A percentile compares a stretch with the other conserved stretches of the same genome.
Conservation (phyloP, 2,329 filamentous ascomycete species). For the Aureobasidium sp. region DNA sequence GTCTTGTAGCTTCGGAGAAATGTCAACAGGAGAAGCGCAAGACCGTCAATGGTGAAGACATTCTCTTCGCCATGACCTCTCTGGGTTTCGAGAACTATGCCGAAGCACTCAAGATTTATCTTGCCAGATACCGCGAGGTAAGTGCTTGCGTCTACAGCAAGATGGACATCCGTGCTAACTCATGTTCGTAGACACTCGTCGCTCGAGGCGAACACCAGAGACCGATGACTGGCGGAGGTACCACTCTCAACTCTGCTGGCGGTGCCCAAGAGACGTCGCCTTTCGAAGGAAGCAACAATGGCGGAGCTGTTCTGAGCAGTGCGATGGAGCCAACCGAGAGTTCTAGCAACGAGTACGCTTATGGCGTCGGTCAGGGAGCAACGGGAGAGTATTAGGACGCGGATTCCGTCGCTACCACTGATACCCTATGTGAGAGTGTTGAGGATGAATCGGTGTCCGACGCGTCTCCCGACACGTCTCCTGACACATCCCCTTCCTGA, state of each 20-base stretch:
- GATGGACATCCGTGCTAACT: conserved; percentile 13
- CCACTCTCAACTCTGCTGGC: conserved; percentile 22
- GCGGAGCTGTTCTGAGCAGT: conserved; percentile 31
- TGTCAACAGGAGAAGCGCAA: conserved; percentile 99
- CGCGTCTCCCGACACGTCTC: not conserved
- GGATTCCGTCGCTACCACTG: not conserved
- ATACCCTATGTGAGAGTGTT: too few species aligned
- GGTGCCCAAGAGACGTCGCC: conserved; percentile 23
- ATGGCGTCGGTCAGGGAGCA: conserved; percentile 17
- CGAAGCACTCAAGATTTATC: conserved; percentile 94
- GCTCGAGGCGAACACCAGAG: conserved; percentile 60
- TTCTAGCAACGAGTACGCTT: conserved; percentile 29
- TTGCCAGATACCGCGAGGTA: conserved; percentile 96
- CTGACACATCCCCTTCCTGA: not conserved
- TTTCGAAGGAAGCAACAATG: conserved; percentile 31
- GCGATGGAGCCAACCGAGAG: conserved; percentile 37
- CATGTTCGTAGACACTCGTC: conserved; percentile 63
- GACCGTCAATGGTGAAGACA: conserved; percentile 98
- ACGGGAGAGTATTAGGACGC: conserved; percentile 13
- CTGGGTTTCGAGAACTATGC: conserved; percentile 98
- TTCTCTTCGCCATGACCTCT: conserved; percentile 97
- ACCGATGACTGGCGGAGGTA: conserved; percentile 35
- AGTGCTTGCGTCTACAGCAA: conserved; percentile 33
- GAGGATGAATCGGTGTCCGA: not conserved
- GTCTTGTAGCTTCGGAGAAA: conserved; percentile 77